These are phyloP conservation scores for Amanita fuliginea DNA, from an alignment of 768 basidiomycete genomes.

Conservation along the genomic window DNA sequence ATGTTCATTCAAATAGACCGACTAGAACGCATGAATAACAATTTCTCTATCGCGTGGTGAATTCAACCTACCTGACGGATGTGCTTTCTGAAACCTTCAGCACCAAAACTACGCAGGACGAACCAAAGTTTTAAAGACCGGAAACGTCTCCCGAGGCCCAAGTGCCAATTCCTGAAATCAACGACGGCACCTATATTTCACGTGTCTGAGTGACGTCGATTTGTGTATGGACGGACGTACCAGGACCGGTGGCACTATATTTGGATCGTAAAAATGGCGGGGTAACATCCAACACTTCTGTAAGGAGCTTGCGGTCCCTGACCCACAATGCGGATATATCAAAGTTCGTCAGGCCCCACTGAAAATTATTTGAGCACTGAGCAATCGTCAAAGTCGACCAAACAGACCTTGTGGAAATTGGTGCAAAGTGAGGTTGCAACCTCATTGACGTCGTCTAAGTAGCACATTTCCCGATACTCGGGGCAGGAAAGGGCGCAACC, in stretches of 20 bases:
- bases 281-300: slow-evolving; percentile 76
- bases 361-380: neutral
- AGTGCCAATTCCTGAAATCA: slow-evolving; percentile 83
- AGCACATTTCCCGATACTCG: slow-evolving; percentile 52
- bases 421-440: slow-evolving; percentile 74
- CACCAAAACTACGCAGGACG: slow-evolving; percentile 74
- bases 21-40: slow-evolving; percentile 25
- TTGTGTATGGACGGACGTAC: neutral
- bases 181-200: slow-evolving; percentile 54
- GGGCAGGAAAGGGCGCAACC: slow-evolving; percentile 76
- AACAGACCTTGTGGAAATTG: slow-evolving; percentile 78
- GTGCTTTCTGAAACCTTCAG: slow-evolving; percentile 46
- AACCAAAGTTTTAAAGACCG: slow-evolving; percentile 91
- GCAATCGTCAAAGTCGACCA: neutral
- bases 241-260: slow-evolving; percentile 52
- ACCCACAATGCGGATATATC: slow-evolving; percentile 79
- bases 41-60: neutral
- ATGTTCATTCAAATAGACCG: slow-evolving; percentile 44
- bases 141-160: slow-evolving; percentile 79
- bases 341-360: slow-evolving; percentile 90
- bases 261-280: slow-evolving; percentile 75
- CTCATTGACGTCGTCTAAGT: slow-evolving; percentile 63
- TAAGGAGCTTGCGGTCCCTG: slow-evolving; percentile 58
- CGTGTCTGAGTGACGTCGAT: neutral
- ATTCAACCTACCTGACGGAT: slow-evolving; percentile 44